Evolutionary conservation across 176 grass and related monocot genomes (phyloP).

Genomic region (Melocanna baccifera): DNA sequence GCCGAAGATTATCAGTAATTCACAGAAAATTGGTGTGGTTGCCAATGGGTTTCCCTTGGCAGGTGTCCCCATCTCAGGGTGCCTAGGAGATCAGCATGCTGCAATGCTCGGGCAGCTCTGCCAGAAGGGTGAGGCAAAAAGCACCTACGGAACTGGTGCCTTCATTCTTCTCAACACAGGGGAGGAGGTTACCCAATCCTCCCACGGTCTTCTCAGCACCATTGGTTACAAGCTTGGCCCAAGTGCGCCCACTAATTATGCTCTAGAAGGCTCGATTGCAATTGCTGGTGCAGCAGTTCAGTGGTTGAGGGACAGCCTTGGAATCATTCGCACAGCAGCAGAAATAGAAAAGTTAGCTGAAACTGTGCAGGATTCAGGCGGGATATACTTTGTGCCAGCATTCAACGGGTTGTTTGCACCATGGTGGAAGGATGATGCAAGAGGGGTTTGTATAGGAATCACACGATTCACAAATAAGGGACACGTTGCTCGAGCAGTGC

Average conservation of each 20-base stretch:
- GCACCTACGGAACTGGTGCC: constrained; percentile 89
- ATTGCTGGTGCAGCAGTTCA: constrained; percentile 94
- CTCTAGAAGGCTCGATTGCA: constrained; percentile 89
- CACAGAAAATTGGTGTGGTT: constrained; percentile 64
- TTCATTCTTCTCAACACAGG: constrained; percentile 97
- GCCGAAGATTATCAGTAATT: constrained; percentile 91
- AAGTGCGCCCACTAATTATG: constrained; percentile 59
- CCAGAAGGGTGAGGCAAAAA: constrained; percentile 85
- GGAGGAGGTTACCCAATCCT: constrained; percentile 55
- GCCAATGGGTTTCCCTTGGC: constrained; percentile 56
- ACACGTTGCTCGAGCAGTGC: constrained; percentile 74
- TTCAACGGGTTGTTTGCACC: constrained; percentile 92
- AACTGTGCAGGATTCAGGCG: constrained; percentile 68
- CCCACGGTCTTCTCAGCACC: constrained; percentile 73
- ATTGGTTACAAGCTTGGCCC: constrained; percentile 83
- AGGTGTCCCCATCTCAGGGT: constrained; percentile 65
- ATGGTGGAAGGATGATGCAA: constrained; percentile 90
- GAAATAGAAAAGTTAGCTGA: constrained; percentile 73
- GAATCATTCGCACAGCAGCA: constrained; percentile 49
- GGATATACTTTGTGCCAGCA: constrained; percentile 82
- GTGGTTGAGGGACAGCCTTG: constrained; percentile 87
- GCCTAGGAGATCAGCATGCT: constrained; percentile 87
- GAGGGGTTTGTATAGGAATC: constrained; percentile 74
- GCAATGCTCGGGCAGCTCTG: constrained; percentile 87
- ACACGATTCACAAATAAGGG: constrained; percentile 87